Percentiles rank a stretch among this genome's conserved stretches.
phyloP scores from a whole-genome alignment of 1,284 basidiomycete genomes.

The Thecaphora frezii region DNA sequence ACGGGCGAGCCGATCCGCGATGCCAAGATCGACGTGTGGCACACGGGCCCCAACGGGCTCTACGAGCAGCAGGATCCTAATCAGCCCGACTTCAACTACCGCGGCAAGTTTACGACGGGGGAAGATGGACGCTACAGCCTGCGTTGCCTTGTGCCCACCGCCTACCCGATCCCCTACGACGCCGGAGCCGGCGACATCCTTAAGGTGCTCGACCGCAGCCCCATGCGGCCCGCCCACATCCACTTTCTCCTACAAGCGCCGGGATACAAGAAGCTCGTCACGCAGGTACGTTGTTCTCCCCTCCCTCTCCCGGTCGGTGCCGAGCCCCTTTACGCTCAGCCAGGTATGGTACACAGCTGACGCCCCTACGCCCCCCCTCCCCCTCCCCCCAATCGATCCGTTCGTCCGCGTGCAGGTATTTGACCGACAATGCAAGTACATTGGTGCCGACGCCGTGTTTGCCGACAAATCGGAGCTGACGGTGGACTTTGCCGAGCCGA shows the following conservation, averaged over 20 bases:
- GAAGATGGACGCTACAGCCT: slow-evolving; percentile 54
- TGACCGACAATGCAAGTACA: slow-evolving; percentile 57
- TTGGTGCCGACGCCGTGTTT: slow-evolving; percentile 60
- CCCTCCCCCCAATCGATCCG: slow-evolving; percentile 52
- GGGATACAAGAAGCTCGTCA: slow-evolving; percentile 21
- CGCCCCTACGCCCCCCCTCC: slow-evolving; percentile 4
- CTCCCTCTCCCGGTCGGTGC: slow-evolving; percentile 28
- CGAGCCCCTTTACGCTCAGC: too few species aligned
- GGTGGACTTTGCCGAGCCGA: slow-evolving; percentile 49
- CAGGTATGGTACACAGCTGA: too few species aligned
- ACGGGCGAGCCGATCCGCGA: slow-evolving; percentile 57
- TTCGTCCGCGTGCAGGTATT: slow-evolving; percentile 47
- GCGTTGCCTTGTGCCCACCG: slow-evolving; percentile 57
- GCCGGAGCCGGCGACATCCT: slow-evolving; percentile 58
- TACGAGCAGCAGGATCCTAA: slow-evolving; percentile 60
- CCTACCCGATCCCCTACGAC: slow-evolving; percentile 61
- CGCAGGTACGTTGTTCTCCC: slow-evolving; percentile 31
- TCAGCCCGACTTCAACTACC: slow-evolving; percentile 58
- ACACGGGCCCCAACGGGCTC: slow-evolving; percentile 59
- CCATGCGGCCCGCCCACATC: slow-evolving; percentile 60
- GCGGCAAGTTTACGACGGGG: slow-evolving; percentile 57
- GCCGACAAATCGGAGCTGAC: slow-evolving; percentile 60
- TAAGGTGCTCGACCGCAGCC: slow-evolving; percentile 58
- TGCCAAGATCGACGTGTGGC: slow-evolving; percentile 60
- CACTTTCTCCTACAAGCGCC: slow-evolving; percentile 40